Conservation (phyloP, 331 rosid species). For the Ulmus americana region DNA sequence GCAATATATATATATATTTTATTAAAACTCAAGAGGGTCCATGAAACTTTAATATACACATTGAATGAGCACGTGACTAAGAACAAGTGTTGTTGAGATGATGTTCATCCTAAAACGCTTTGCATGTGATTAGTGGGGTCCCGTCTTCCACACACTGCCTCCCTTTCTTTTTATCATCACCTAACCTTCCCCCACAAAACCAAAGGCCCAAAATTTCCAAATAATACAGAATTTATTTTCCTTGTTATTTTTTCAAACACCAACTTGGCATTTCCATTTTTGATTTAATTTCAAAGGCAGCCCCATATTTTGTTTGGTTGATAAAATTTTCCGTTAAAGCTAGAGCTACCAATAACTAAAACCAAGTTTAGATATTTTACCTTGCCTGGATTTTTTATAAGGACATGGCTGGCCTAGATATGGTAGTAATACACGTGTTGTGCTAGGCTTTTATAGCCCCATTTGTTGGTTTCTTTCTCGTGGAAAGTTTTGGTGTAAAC, state of each 20-base stretch:
- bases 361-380: too few species aligned
- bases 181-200: background rate
- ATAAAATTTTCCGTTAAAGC: too few species aligned
- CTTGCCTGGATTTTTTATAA: too few species aligned
- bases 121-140: slow-evolving; percentile 78
- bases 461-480: too few species aligned
- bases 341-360: too few species aligned
- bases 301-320: background rate
- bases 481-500: too few species aligned
- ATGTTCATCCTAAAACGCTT: slow-evolving; percentile 36
- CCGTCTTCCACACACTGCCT: background rate
- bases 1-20: too few species aligned
- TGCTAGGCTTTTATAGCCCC: too few species aligned
- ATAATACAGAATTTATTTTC: too few species aligned
- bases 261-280: background rate
- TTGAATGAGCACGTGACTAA: slow-evolving; percentile 68
- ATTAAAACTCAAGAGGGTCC: slow-evolving; percentile 23
- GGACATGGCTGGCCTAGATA: too few species aligned
- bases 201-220: too few species aligned
- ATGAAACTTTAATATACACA: slow-evolving; percentile 36
- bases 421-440: too few species aligned
- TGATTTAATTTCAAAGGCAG: background rate
- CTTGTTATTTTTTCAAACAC: background rate
- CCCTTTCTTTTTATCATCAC: background rate
- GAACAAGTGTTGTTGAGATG: slow-evolving; percentile 34